Evolutionary conservation across 352 stramenopile genomes (phyloP).

Genomic region (Phytophthora constricta): DNA sequence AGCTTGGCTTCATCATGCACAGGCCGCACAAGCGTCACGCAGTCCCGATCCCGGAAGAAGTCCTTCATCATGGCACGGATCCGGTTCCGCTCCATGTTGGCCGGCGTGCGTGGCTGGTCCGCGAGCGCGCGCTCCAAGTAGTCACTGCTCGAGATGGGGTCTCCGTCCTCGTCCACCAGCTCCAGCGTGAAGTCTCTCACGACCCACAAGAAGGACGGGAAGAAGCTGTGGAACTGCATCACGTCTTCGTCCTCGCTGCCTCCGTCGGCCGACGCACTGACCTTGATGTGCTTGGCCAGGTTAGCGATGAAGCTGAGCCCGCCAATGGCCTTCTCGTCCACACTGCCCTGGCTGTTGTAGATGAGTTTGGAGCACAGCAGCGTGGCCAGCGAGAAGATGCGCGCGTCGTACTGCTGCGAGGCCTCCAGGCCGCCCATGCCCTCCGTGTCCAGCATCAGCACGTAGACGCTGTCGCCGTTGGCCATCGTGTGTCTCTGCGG

Average conservation of each 20-base stretch:
- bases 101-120: slow-evolving; percentile 70
- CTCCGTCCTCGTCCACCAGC: slow-evolving; percentile 85
- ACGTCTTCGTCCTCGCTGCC: slow-evolving; percentile 57
- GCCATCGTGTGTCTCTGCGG: slow-evolving; percentile 65
- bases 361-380: slow-evolving; percentile 89
- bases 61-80: slow-evolving; percentile 87
- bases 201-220: slow-evolving; percentile 90
- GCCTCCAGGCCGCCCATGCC: slow-evolving; percentile 86
- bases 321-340: slow-evolving; percentile 88
- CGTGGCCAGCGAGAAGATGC: slow-evolving; percentile 88
- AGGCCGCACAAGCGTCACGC: slow-evolving; percentile 82
- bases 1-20: slow-evolving; percentile 81
- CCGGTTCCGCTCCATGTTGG: slow-evolving; percentile 79
- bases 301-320: slow-evolving; percentile 90
- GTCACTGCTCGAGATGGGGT: slow-evolving; percentile 76
- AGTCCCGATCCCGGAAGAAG: slow-evolving; percentile 85
- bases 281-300: slow-evolving; percentile 86
- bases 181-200: slow-evolving; percentile 90
- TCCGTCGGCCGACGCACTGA: slow-evolving; percentile 55
- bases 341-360: slow-evolving; percentile 88
- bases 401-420: slow-evolving; percentile 86
- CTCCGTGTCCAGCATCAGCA: slow-evolving; percentile 90
- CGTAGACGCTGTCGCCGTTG: slow-evolving; percentile 73
- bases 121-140: slow-evolving; percentile 84
- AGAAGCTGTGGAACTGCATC: slow-evolving; percentile 85